Percentiles rank a stretch among this genome's conserved stretches.
Conservation (phyloP, 805 yeast species). For the Aciculoconidium aculeatum region DNA sequence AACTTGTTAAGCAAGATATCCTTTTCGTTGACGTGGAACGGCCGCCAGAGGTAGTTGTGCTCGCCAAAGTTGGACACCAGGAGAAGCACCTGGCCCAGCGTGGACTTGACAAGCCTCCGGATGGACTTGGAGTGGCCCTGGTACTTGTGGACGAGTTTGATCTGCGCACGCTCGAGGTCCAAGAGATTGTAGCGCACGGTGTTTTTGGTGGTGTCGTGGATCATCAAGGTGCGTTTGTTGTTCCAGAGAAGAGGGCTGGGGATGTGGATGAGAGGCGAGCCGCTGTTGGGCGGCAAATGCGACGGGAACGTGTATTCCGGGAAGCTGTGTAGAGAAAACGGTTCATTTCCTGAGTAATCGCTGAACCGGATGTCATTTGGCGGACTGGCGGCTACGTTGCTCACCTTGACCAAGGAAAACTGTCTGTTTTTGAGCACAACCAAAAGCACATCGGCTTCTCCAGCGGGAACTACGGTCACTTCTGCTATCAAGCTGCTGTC, state of each 20-base stretch:
- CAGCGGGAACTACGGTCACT: too few species aligned
- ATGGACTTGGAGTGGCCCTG: slow-evolving; percentile 88
- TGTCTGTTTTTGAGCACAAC: too few species aligned
- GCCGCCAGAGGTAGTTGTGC: slow-evolving; percentile 40
- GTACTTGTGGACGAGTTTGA: slow-evolving; percentile 39
- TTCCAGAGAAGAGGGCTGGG: too few species aligned
- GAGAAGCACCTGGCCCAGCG: slow-evolving; percentile 24
- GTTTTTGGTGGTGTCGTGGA: slow-evolving; percentile 34
- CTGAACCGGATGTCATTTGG: slow-evolving; percentile 46
- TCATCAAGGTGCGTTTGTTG: slow-evolving; percentile 15
- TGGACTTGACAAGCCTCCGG: slow-evolving; percentile 50
- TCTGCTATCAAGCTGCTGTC: too few species aligned
- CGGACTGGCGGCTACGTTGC: slow-evolving; percentile 46
- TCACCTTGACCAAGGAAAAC: slow-evolving; percentile 3
- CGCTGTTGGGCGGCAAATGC: slow-evolving; percentile 2
- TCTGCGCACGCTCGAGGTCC: slow-evolving; percentile 3
- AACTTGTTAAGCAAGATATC: slow-evolving; percentile 19
- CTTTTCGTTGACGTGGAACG: slow-evolving; percentile 19
- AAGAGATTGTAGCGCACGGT: slow-evolving; percentile 23
- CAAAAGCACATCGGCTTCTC: too few species aligned
- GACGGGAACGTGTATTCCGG: slow-evolving; percentile 7
- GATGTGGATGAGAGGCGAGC: not conserved
- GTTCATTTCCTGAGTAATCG: not conserved
- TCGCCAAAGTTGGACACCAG: slow-evolving; percentile 34
- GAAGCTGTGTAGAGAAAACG: not conserved